Percentiles rank a stretch among this genome's conserved stretches.
These are phyloP conservation scores for Nigrospora sphaerica DNA, from an alignment of 2,329 filamentous ascomycete genomes.

Conservation along the genomic window DNA sequence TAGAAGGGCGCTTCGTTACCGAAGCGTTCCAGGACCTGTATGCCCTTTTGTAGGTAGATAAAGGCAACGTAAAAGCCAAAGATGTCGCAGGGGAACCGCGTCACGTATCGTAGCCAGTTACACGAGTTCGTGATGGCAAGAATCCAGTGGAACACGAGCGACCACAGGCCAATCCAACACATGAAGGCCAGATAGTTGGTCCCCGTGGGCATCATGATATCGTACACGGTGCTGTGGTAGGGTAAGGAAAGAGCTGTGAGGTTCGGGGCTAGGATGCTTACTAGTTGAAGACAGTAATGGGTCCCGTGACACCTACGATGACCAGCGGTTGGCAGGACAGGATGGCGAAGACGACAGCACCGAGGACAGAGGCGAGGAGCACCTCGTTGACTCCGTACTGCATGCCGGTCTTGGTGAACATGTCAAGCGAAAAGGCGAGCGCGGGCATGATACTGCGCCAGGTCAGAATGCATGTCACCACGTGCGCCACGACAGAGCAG, in stretches of 20 bases:
- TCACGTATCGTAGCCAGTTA: slow-evolving; percentile 84
- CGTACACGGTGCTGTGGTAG: slow-evolving; percentile 64
- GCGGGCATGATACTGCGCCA: slow-evolving; percentile 69
- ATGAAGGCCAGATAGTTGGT: slow-evolving; percentile 85
- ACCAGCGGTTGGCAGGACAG: slow-evolving; percentile 79
- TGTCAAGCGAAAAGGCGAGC: slow-evolving; percentile 82
- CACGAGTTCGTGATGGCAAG: slow-evolving; percentile 80
- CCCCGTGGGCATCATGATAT: slow-evolving; percentile 72
- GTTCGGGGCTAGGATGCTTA: slow-evolving; percentile 22
- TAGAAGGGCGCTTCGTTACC: slow-evolving; percentile 65
- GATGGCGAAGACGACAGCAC: slow-evolving; percentile 72
- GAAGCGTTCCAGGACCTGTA: slow-evolving; percentile 75
- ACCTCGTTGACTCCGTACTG: slow-evolving; percentile 90
- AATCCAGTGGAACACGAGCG: slow-evolving; percentile 76
- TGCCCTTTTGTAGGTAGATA: slow-evolving; percentile 86
- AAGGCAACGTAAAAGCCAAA: slow-evolving; percentile 92
- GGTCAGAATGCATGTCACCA: too few relatives aligned
- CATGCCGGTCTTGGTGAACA: slow-evolving; percentile 82
- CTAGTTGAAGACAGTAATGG: slow-evolving; percentile 92
- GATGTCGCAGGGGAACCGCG: slow-evolving; percentile 85
- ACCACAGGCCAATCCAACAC: slow-evolving; percentile 89
- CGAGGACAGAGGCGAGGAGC: slow-evolving; percentile 76
- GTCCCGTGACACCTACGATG: slow-evolving; percentile 85
- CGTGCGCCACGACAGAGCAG: neutral
- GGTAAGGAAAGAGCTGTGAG: slow-evolving; percentile 1